Evolutionary conservation across 768 basidiomycete genomes (phyloP), one percentile per base, ranked within the genome.

Genomic region (Leccinum fibrillosum): DNA sequence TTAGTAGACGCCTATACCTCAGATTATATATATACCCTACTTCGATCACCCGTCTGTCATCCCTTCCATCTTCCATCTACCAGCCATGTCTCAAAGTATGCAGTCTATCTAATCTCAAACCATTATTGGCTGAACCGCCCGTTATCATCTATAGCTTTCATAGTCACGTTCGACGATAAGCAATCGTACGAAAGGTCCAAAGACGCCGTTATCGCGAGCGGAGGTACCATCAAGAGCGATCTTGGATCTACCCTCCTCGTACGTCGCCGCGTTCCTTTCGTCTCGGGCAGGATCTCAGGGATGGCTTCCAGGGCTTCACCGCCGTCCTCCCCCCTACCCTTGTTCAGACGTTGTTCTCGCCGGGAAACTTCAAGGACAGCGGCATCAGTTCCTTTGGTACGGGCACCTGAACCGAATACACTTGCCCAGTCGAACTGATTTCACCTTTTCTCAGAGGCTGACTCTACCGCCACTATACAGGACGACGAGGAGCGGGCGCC

Each of bases 361-460:
- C 26, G 15, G 15, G 15, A 0, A 42, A 4, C 54, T 30, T 67
- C 8, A 15, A 0, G 10, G 21, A 26, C 2, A 56, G 2, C 7
- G 68, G 66, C 30, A 69, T 69, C 48, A 3, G 0, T 7, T 34
- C 8, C 34, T 25, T 69, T 15, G 68, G 66, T 70, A 53, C 19
- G 57, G 11, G 34, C 42, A 2, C 17, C 55, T 9, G 23, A 2
- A 49, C 26, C 11, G 50, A 5, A 35, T 42, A 26, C 2, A 13
- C 37, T 39, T 39, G 9, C 4, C 32, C 5, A 35, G 3, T 23
- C 30, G 13, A 39, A 10, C 37, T 64, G 26, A 62, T 52, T 10
- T 28, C 23, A 19, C 19, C 37, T 13, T 39, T 39, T 3, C 15
- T 28, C 58, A 70, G 69, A 69, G 6, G 5, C 35, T n/a, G 68